Evolutionary conservation across 2,329 filamentous ascomycete genomes (phyloP).

Genomic region (Colletotrichum lentis): DNA sequence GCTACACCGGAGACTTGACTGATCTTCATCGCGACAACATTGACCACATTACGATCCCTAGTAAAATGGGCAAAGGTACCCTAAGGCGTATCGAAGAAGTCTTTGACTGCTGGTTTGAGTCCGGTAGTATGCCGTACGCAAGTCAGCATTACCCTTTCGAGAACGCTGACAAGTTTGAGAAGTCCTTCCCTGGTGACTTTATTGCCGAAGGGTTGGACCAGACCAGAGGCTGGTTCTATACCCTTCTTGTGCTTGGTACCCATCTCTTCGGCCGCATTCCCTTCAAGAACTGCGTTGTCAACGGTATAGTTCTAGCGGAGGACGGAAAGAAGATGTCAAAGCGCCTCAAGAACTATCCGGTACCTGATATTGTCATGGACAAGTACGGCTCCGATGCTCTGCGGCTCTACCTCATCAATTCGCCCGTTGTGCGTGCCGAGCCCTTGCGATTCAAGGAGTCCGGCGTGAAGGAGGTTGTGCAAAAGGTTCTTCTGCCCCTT

Average conservation of each 20-base stretch:
- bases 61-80: conserved; percentile 84
- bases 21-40: conserved; percentile 94
- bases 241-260: conserved; percentile 84
- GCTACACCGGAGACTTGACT: conserved; percentile 81
- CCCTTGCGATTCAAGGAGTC: conserved; percentile 89
- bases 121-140: conserved; percentile 93
- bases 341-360: conserved; percentile 93
- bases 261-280: conserved; percentile 85
- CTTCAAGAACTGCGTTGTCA: conserved; percentile 96
- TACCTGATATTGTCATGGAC: conserved; percentile 82
- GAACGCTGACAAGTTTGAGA: conserved; percentile 81
- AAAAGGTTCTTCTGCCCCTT: conserved; percentile 86
- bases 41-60: conserved; percentile 93
- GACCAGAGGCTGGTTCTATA: conserved; percentile 97
- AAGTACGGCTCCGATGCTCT: conserved; percentile 93
- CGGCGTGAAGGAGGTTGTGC: conserved; percentile 93
- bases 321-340: conserved; percentile 99
- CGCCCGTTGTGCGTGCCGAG: conserved; percentile 90
- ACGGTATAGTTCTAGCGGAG: conserved; percentile 91
- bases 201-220: conserved; percentile 94
- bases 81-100: conserved; percentile 85
- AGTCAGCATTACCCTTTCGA: conserved; percentile 93
- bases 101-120: conserved; percentile 98
- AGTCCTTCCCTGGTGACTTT: conserved; percentile 89
- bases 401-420: conserved; percentile 95